Evolutionary conservation across 148 eudicot species (phyloP), one percentile per base, ranked within the genome.

Genomic region (Mesembryanthemum crystallinum): DNA sequence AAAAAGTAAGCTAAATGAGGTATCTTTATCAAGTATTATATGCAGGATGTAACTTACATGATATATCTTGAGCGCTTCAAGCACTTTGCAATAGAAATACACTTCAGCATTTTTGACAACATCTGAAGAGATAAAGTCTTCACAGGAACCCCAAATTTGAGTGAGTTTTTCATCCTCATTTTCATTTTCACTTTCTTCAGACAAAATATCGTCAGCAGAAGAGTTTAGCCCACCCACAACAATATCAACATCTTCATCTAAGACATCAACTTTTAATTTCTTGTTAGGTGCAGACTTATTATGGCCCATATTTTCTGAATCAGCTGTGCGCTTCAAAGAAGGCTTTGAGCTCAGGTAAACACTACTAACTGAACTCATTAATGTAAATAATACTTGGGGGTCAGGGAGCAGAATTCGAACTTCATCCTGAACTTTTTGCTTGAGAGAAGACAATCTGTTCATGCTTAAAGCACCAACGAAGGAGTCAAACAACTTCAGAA

Each of bases 401-500:
- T 92, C 98, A 73, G 99, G 99, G 71, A 96, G 98, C 71, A 80
- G 77, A 51, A 84, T 82, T 30, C 86, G 90, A 79, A 85, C 89
- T 86, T 83, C 89, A 77, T 87, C 86, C 82, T 87, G 89, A 76
- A 96, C 84, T 55, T 88, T 91, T 62, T 75, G 83, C 85, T 87
- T 90, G 62, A 95, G 87, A 25, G 91, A 80, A 58, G 67, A 77
- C 85, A 87, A 81, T 33, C 58, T 83, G 73, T 77, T 74, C 61
- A 57, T 69, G 33, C 83, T 86, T 78, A 96, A 32, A 66, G 89
- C 80, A 60, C 76, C 76, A 30, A 87, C 74, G 60, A 96, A 78
- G 81, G 87, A 84, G 70, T 83, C 88, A 66, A 91, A 81, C 49
- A 96, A 78, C 64, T 85, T 91, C 72, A 91, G 72, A 59, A 75